Evolutionary conservation across 2,329 filamentous ascomycete genomes (phyloP).

Genomic region (Venturia oleaginea): DNA sequence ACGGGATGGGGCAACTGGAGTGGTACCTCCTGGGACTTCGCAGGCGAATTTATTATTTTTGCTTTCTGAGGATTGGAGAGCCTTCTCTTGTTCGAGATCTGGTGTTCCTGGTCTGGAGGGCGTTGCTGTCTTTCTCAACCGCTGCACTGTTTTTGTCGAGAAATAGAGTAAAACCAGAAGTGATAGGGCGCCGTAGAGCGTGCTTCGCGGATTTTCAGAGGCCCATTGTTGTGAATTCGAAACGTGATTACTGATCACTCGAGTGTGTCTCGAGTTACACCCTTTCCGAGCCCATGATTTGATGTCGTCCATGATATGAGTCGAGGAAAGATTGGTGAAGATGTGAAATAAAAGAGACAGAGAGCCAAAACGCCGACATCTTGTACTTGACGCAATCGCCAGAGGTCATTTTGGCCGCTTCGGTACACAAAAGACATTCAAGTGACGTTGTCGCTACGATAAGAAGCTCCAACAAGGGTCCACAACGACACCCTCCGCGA

Average conservation of each 20-base stretch:
- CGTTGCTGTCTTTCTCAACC: constrained; percentile 18
- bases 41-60: constrained; percentile 27
- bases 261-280: constrained; percentile 9
- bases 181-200: constrained; percentile 26
- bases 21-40: constrained; percentile 39
- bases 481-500: not conserved
- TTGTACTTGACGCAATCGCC: not conserved
- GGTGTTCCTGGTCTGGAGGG: constrained; percentile 25
- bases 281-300: constrained; percentile 18
- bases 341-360: not conserved
- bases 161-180: constrained; percentile 26
- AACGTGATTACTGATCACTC: not conserved
- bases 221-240: constrained; percentile 16
- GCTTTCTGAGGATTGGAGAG: constrained; percentile 19
- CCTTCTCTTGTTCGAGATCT: constrained; percentile 37
- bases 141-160: constrained; percentile 20
- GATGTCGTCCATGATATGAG: constrained; percentile 17
- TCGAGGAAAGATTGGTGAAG: not conserved
- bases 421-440: not conserved
- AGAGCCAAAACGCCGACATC: not conserved
- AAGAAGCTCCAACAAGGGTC: constrained; percentile 1
- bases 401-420: constrained; percentile 8
- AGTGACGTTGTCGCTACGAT: not conserved
- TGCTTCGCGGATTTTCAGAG: constrained; percentile 17
- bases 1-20: not conserved